Evolutionary conservation across 257 asterid species (phyloP), one percentile per base, ranked within the genome.

Genomic region (Oldenlandia corymbosa): DNA sequence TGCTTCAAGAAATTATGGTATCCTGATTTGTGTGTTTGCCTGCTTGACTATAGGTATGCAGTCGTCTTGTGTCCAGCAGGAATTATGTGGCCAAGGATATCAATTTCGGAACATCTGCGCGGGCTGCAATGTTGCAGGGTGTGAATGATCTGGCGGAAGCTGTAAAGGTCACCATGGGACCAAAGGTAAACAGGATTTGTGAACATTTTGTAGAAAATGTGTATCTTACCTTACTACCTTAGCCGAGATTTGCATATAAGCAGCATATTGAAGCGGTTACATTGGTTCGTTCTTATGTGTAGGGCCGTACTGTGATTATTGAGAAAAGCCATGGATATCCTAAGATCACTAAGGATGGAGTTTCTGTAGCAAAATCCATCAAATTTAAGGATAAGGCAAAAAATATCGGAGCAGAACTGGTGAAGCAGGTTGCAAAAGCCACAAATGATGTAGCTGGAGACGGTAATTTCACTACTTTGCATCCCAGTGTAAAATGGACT

Each of bases 161-260:
- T 57, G 97, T 90, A 17, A 90, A 90, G 78, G 96, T 85, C 68
- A 90, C 97, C 20, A 90, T 90, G 97, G 97, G 96, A 48, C 97
- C 97, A 18, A 88, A 88, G 96, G 97, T 90, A 74, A 68, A 45
- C 48, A 1, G 5, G 0, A 8, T 49, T 14, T 43, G 16, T 43
- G 48, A 14, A 10, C 26, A 7, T 45, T 49, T 45, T 18, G 5
- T 32, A 26, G 28, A 42, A 20, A 28, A 27, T 11, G 26, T 14
- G 13, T 50, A 16, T 14, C 18, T 14, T 2, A 6, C 27, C 16
- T 51, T 42, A 12, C 39, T 46, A 39, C 45, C 3, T 4, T 34
- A n/a, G n/a, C n/a, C n/a, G n/a, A n/a, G 26, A 14, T 8, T 56
- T 34, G n/a, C n/a, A 10, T n/a, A n/a, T n/a, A n/a, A n/a, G n/a